phyloP scores from a whole-genome alignment of 2,329 filamentous ascomycete genomes.

The Monosporascus cannonballus region DNA sequence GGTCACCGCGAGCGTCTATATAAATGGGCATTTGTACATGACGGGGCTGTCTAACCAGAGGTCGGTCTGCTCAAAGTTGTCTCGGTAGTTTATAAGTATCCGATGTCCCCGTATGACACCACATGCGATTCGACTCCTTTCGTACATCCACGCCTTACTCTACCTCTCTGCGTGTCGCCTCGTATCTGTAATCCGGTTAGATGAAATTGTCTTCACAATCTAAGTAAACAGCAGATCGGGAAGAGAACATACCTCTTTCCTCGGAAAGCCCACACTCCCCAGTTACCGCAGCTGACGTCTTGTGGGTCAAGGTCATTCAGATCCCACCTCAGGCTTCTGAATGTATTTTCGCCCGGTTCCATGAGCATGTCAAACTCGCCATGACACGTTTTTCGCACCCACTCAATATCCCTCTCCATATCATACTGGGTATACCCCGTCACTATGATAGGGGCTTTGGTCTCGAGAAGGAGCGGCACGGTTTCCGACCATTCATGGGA shows the following conservation, averaged over 20 bases:
- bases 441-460: conserved; percentile 88
- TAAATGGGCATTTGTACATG: too few species aligned
- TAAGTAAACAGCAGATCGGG: neutral
- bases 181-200: conserved; percentile 46
- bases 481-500: conserved; percentile 93
- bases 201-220: neutral
- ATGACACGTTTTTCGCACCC: conserved; percentile 76
- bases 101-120: too few species aligned
- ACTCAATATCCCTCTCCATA: conserved; percentile 86
- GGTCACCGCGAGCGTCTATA: neutral
- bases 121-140: too few species aligned
- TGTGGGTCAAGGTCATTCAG: conserved; percentile 92
- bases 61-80: too few species aligned
- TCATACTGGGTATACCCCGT: conserved; percentile 96
- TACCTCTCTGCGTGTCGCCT: conserved; percentile 52
- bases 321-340: conserved; percentile 94
- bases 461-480: conserved; percentile 82
- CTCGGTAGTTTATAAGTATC: too few species aligned
- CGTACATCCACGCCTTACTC: conserved; percentile 9
- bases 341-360: conserved; percentile 88
- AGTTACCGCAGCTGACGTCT: conserved; percentile 92
- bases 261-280: conserved; percentile 94
- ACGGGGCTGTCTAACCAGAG: too few species aligned
- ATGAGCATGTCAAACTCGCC: conserved; percentile 91
- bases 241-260: conserved; percentile 73